Evolutionary conservation across 2,329 filamentous ascomycete genomes (phyloP), one percentile per base, ranked within the genome.

Genomic region (Alternaria consortialis): DNA sequence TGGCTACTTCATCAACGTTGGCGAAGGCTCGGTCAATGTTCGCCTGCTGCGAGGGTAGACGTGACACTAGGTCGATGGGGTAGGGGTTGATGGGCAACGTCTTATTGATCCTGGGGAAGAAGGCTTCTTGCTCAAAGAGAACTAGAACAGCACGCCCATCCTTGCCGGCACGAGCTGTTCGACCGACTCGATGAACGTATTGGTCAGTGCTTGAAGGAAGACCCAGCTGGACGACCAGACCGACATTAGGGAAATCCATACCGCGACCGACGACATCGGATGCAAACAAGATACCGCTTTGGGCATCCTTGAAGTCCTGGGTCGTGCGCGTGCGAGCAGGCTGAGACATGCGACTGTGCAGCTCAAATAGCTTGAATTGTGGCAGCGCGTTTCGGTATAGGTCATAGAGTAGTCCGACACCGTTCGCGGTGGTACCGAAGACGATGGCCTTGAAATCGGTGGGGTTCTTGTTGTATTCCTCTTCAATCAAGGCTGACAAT

Each of bases 81-180:
- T 86, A 84, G 3, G 83, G 79, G 31, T 83, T 73, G 68, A 86
- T 85, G 17, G 83, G 83, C 17, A 86, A 72, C 32, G 80, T 78
- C 61, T 74, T 83, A 71, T 86, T 85, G 56, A 75, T 74, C 36
- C 75, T 77, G 25, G 83, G 71, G 72, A 86, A 86, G 76, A 84
- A 87, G 7, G 80, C 79, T 65, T 87, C 85, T 53, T 79, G 78
- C 62, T 84, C 68, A 9, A 83, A 85, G 43, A 87, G 79, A 15
- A 87, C 67, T 53, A 86, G 83, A 57, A 87, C 79, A 12, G 85
- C 85, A 39, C 84, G 82, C 11, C 85, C 85, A 50, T 85, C 81
- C 27, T 80, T 82, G 15, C 77, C 77, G 15, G 77, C 77, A 39
- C 77, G 72, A n/a, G 75, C 82, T 29, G 80, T 82, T 44, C 80